Evolutionary conservation across 2,329 filamentous ascomycete genomes (phyloP).

Genomic region (Fusarium palustre): DNA sequence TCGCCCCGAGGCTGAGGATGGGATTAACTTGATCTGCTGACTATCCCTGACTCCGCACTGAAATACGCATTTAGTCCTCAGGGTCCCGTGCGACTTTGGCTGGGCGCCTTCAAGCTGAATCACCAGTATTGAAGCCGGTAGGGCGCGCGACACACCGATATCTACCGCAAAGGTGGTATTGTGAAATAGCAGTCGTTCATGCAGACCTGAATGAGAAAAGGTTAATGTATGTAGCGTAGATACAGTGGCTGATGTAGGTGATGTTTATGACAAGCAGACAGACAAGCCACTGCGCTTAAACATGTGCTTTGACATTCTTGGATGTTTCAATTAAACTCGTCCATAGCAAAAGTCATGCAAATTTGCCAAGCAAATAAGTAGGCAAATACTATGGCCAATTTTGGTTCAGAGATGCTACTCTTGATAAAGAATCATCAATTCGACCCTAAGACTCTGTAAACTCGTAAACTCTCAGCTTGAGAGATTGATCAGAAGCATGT

Average conservation of each 20-base stretch:
- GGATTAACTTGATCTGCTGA: not conserved
- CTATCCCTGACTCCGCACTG: not conserved
- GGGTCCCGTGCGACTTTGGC: not conserved
- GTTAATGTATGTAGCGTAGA: not conserved
- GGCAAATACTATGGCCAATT: not conserved
- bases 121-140: not conserved
- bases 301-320: not conserved
- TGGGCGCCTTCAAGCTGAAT: not conserved
- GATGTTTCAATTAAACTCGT: not conserved
- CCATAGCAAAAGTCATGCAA: not conserved
- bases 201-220: not conserved
- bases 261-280: not conserved
- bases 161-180: not conserved
- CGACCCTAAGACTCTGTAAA: not conserved
- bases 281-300: not conserved
- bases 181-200: not conserved
- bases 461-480: not conserved
- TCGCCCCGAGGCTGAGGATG: not conserved
- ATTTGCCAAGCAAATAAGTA: not conserved
- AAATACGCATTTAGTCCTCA: not conserved
- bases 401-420: not conserved
- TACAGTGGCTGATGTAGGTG: not conserved
- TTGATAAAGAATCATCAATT: not conserved
- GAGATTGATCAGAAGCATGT: not conserved
- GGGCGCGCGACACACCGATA: not conserved